Evolutionary conservation across 805 yeast species (phyloP).

Genomic region (Naumovozyma castellii): DNA sequence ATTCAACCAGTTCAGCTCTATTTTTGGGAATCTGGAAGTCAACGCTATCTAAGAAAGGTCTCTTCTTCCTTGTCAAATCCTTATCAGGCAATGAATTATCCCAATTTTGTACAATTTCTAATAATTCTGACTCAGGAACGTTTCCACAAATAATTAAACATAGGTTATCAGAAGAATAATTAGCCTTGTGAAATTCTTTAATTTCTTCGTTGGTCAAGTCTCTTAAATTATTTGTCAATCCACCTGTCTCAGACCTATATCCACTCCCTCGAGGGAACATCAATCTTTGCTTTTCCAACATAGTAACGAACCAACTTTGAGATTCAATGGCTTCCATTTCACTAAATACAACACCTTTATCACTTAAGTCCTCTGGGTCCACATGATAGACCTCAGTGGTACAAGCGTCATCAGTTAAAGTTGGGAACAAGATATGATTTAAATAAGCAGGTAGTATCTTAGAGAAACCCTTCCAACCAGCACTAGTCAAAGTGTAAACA

Average conservation of each 20-base stretch:
- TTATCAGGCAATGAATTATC: conserved; percentile 46
- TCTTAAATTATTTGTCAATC: conserved; percentile 68
- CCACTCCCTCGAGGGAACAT: conserved; percentile 57
- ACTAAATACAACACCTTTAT: conserved; percentile 92
- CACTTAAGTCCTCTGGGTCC: conserved; percentile 73
- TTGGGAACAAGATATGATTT: conserved; percentile 79
- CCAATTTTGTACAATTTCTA: conserved; percentile 49
- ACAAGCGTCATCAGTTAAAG: conserved; percentile 82
- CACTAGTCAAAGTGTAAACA: conserved; percentile 80
- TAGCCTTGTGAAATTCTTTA: conserved; percentile 56
- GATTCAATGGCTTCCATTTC: conserved; percentile 94
- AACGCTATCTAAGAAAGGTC: conserved; percentile 73
- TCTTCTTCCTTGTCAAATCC: conserved; percentile 24
- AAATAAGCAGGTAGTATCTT: conserved; percentile 77
- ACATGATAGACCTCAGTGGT: conserved; percentile 91
- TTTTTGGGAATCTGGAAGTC: conserved; percentile 38
- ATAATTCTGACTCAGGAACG: conserved; percentile 64
- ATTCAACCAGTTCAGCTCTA: conserved; percentile 34
- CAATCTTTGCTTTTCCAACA: conserved; percentile 49
- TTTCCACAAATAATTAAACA: conserved; percentile 80
- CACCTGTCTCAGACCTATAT: conserved; percentile 91
- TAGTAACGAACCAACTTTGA: conserved; percentile 59
- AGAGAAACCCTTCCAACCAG: conserved; percentile 94
- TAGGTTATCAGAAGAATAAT: conserved; percentile 76
- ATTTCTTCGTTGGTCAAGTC: conserved; percentile 64